Conservation (phyloP, 495 filamentous ascomycete genomes). For the Talaromyces ruber region DNA sequence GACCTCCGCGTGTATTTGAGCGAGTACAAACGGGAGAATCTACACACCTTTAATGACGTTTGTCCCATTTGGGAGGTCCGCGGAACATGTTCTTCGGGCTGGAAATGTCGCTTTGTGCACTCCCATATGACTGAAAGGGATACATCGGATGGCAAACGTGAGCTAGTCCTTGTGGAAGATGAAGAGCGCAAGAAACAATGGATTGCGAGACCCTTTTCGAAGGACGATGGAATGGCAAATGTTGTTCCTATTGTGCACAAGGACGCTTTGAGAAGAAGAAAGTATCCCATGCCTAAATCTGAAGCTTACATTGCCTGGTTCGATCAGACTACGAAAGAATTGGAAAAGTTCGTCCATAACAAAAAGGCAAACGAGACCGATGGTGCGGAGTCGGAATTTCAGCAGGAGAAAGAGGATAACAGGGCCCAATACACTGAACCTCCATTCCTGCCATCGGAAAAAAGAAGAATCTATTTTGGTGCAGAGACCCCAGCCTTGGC, state of each 20-base stretch:
- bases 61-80: constrained; percentile 73
- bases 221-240: constrained; percentile 66
- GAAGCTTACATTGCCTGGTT: constrained; percentile 72
- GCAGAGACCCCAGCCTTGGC: constrained; percentile 86
- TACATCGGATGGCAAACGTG: constrained; percentile 66
- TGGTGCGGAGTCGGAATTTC: constrained; percentile 20
- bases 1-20: constrained; percentile 77
- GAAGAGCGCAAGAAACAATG: constrained; percentile 37
- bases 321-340: constrained; percentile 46
- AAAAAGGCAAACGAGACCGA: constrained; percentile 13
- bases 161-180: constrained; percentile 62
- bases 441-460: constrained; percentile 84
- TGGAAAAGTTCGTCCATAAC: constrained; percentile 39
- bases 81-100: constrained; percentile 72
- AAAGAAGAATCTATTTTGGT: constrained; percentile 85
- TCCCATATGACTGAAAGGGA: constrained; percentile 74
- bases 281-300: constrained; percentile 56
- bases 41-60: constrained; percentile 60
- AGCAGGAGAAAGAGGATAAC: constrained; percentile 49
- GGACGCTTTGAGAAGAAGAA: constrained; percentile 58
- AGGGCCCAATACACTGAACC: constrained; percentile 73
- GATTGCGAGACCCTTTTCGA: constrained; percentile 22
- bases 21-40: constrained; percentile 70
- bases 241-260: constrained; percentile 57
- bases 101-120: constrained; percentile 83